Percentiles rank a stretch among this genome's conserved stretches.
Evolutionary conservation across 495 filamentous ascomycete species (phyloP).

Genomic region (Xylaria telfairii): DNA sequence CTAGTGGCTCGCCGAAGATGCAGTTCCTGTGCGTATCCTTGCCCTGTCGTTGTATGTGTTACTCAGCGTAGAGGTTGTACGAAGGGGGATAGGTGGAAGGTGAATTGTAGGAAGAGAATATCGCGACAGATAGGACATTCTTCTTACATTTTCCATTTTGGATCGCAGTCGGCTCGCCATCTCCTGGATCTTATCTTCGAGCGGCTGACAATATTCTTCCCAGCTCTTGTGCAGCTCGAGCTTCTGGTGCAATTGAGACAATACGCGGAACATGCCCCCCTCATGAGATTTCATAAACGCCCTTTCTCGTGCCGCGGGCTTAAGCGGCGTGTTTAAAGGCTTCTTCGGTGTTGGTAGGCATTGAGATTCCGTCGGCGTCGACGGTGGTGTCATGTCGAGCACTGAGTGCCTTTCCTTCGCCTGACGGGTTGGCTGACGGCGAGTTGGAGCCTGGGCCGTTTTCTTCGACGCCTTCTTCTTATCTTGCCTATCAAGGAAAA

Average conservation of each 20-base stretch:
- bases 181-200: slow-evolving; percentile 26
- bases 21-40: not conserved
- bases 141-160: not conserved
- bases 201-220: slow-evolving; percentile 26
- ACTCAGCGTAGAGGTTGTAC: not conserved
- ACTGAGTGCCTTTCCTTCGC: slow-evolving; percentile 13
- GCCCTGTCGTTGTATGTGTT: not conserved
- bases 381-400: not conserved
- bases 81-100: not conserved
- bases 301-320: slow-evolving; percentile 15
- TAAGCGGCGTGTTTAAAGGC: slow-evolving; percentile 1
- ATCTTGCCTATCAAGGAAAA: not conserved
- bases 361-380: not conserved
- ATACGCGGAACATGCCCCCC: slow-evolving; percentile 1
- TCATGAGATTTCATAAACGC: slow-evolving; percentile 7
- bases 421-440: slow-evolving; percentile 19
- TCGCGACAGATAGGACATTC: not conserved
- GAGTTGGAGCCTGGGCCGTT: not conserved
- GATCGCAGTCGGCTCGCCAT: not conserved
- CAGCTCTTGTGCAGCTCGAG: slow-evolving; percentile 19
- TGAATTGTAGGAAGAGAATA: not conserved
- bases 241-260: not conserved
- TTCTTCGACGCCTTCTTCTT: not conserved
- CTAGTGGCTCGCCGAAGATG: not conserved
- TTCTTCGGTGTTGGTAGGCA: not conserved